phyloP scores from a whole-genome alignment of 495 filamentous ascomycete genomes.

The Cercophora newfieldiana region DNA sequence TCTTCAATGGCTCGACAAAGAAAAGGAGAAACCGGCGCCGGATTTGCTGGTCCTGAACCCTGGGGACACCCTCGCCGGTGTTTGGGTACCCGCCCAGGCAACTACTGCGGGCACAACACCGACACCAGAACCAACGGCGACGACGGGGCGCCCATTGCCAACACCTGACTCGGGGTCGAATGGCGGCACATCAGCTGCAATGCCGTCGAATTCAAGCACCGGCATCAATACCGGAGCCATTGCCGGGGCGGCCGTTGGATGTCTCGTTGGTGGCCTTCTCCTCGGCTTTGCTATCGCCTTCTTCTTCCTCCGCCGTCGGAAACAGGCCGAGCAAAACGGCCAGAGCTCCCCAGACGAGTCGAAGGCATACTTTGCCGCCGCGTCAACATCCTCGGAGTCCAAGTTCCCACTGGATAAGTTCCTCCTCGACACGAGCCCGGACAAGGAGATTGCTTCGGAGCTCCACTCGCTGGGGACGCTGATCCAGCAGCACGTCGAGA shows the following conservation, averaged over 20 bases:
- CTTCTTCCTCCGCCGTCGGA: constrained; percentile 1
- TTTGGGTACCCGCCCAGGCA: too few relatives aligned
- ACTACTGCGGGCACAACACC: too few relatives aligned
- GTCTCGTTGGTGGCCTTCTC: constrained; percentile 30
- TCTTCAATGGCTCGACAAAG: too few relatives aligned
- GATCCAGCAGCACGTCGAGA: constrained; percentile 38
- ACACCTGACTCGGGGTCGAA: background rate
- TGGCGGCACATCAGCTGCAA: background rate
- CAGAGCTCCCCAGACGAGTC: background rate
- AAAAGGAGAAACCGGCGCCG: too few relatives aligned
- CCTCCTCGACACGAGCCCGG: constrained; percentile 33
- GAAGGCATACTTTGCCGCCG: constrained; percentile 12
- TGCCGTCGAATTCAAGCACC: background rate
- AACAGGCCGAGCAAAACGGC: background rate
- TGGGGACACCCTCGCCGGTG: too few relatives aligned
- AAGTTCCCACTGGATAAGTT: constrained; percentile 29
- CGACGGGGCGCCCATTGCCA: background rate
- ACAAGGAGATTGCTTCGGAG: constrained; percentile 33
- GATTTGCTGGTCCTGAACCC: too few relatives aligned
- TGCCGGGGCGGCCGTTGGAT: constrained; percentile 33
- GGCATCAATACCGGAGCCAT: constrained; percentile 17
- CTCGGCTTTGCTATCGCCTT: constrained; percentile 23
- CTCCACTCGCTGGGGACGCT: constrained; percentile 30
- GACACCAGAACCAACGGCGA: background rate
- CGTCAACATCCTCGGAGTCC: constrained; percentile 7